These are phyloP conservation scores for Wallacemonas collosoma DNA, from an alignment of 208 protist species.

Conservation along the genomic window DNA sequence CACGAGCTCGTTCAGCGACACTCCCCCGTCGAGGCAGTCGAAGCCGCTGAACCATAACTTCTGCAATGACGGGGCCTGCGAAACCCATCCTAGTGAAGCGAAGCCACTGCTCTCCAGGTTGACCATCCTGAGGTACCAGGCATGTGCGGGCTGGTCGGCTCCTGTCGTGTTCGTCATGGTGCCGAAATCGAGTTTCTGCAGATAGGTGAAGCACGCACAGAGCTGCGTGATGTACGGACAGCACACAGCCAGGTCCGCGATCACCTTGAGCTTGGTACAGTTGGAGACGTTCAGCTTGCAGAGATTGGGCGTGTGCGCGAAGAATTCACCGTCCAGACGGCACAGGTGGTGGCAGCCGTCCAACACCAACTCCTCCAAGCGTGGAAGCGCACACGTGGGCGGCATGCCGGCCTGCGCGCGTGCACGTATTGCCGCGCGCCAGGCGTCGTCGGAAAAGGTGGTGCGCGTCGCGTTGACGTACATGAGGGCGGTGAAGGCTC, in stretches of 20 bases:
- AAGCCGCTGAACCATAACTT: conserved; percentile 5
- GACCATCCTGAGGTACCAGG: not conserved
- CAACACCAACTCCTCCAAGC: conserved; percentile 14
- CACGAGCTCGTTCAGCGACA: not conserved
- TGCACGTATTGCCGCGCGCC: not conserved
- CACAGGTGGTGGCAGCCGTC: conserved; percentile 10
- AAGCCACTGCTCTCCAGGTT: not conserved
- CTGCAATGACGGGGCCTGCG: not conserved
- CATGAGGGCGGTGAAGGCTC: not conserved
- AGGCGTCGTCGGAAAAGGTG: conserved; percentile 2
- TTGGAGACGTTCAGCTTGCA: conserved; percentile 16
- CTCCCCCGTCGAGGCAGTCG: not conserved
- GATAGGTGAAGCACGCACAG: not conserved
- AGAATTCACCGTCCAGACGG: not conserved
- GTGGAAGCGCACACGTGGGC: not conserved
- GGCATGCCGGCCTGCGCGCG: not conserved
- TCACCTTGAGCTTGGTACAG: conserved; percentile 10
- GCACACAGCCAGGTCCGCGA: conserved; percentile 6
- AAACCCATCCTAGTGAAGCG: not conserved
- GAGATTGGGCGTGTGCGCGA: conserved; percentile 12
- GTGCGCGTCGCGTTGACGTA: conserved; percentile 13
- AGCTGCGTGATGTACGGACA: conserved; percentile 4
- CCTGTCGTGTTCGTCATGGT: not conserved
- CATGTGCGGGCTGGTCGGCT: not conserved
- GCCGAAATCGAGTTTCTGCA: not conserved